These are phyloP conservation scores for Andrographis paniculata DNA, from an alignment of 305 asterid genomes.

Conservation along the genomic window DNA sequence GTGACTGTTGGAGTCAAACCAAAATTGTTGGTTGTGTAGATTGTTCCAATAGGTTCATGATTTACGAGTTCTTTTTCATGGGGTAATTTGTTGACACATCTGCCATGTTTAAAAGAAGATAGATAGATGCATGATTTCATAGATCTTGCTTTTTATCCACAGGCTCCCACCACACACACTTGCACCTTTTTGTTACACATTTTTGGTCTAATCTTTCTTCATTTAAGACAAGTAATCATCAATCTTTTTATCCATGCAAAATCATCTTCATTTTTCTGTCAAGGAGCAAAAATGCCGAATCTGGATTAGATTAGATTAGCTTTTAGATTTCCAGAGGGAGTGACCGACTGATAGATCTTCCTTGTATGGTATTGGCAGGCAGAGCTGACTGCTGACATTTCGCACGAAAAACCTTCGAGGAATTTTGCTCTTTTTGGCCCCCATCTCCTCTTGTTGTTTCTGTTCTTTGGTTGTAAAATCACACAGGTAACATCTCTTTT, in stretches of 20 bases:
- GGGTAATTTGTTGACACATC: neutral
- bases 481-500: too few relatives aligned
- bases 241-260: conserved; percentile 13
- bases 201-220: conserved; percentile 17
- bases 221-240: conserved; percentile 19
- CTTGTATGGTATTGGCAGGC: conserved; percentile 17
- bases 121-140: neutral
- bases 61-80: conserved; percentile 22
- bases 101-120: neutral
- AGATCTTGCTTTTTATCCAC: too few relatives aligned
- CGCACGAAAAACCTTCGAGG: conserved; percentile 28
- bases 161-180: too few relatives aligned
- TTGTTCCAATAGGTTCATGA: conserved; percentile 58
- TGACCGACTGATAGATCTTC: conserved; percentile 42
- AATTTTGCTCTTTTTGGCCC: neutral
- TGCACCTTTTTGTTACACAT: too few relatives aligned
- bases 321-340: conserved; percentile 48
- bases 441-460: neutral
- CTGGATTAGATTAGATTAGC: too few relatives aligned
- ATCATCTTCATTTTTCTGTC: conserved; percentile 21
- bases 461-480: too few relatives aligned
- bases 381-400: conserved; percentile 34
- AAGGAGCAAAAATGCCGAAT: conserved; percentile 37
- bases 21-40: conserved; percentile 36
- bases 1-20: conserved; percentile 45